These are phyloP conservation scores for Nothopassalora personata DNA, from an alignment of 2,329 filamentous ascomycete species.

Conservation along the genomic window DNA sequence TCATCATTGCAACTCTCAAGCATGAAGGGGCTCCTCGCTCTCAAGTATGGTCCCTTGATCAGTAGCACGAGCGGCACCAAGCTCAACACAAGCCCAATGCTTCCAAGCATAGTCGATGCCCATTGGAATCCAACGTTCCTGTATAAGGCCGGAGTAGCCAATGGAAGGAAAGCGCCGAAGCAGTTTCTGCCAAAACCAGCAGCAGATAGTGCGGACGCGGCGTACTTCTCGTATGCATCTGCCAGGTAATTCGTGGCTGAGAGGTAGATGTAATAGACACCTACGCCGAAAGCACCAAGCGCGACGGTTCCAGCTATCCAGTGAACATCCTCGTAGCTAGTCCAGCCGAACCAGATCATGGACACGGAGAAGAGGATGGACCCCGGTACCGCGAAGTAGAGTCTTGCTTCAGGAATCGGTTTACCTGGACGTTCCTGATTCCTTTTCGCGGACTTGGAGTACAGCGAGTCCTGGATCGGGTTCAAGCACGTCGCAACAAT, in stretches of 20 bases:
- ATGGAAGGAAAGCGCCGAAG: conserved; percentile 42
- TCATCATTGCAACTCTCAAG: conserved; percentile 25
- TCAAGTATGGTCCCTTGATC: conserved; percentile 24
- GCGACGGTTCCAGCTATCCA: conserved; percentile 48
- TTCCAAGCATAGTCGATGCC: conserved; percentile 42
- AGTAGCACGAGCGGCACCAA: conserved; percentile 39
- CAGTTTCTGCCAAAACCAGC: conserved; percentile 43
- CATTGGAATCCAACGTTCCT: conserved; percentile 41
- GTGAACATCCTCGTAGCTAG: conserved; percentile 32
- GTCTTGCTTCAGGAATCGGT: conserved; percentile 37
- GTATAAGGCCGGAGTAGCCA: conserved; percentile 43
- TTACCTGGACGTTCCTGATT: conserved; percentile 26
- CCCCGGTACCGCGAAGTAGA: conserved; percentile 38
- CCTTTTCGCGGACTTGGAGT: conserved; percentile 32
- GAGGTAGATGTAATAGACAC: conserved; percentile 47
- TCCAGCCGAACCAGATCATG: conserved; percentile 50
- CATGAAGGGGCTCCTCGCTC: conserved; percentile 28
- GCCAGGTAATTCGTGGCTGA: conserved; percentile 47
- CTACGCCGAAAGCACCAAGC: conserved; percentile 46
- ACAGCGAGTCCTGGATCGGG: conserved; percentile 36
- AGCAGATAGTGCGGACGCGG: conserved; percentile 42
- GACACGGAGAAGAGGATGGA: conserved; percentile 42
- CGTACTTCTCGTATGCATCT: conserved; percentile 45
- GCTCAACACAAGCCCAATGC: conserved; percentile 38
- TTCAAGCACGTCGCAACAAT: conserved; percentile 35